Conservation (phyloP, 2,329 filamentous ascomycete species). For the Fusarium denticulatum region DNA sequence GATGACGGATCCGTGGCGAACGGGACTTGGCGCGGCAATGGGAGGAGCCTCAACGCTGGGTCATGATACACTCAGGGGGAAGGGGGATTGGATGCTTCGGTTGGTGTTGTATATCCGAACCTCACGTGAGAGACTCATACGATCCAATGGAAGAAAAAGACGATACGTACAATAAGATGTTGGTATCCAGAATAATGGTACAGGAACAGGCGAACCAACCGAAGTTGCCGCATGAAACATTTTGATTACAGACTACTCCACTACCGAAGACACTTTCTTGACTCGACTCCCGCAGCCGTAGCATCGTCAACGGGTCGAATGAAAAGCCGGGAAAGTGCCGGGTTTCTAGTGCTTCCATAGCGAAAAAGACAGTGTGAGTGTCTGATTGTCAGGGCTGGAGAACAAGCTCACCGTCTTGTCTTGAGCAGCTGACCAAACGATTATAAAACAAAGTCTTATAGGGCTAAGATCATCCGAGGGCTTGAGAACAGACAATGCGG, state of each 20-base stretch:
- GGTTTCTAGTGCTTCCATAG: background rate
- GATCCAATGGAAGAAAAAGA: background rate
- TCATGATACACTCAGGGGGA: background rate
- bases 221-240: conserved; percentile 18
- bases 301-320: background rate
- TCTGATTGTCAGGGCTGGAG: background rate
- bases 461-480: background rate
- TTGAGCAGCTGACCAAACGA: background rate
- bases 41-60: background rate
- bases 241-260: conserved; percentile 4
- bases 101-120: background rate
- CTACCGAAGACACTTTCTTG: conserved; percentile 5
- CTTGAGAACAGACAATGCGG: conserved; percentile 21
- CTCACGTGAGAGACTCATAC: background rate
- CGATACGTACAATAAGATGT: background rate
- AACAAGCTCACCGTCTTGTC: background rate
- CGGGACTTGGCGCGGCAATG: background rate
- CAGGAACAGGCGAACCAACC: conserved; percentile 1
- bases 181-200: background rate
- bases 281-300: background rate
- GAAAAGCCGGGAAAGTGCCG: background rate
- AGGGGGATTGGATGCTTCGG: background rate
- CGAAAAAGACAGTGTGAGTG: background rate
- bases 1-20: conserved; percentile 4
- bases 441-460: background rate